A percentile compares a stretch with the other conserved stretches of the same genome.
phyloP scores from a whole-genome alignment of 805 yeast genomes.

The Lipomyces sp. region DNA sequence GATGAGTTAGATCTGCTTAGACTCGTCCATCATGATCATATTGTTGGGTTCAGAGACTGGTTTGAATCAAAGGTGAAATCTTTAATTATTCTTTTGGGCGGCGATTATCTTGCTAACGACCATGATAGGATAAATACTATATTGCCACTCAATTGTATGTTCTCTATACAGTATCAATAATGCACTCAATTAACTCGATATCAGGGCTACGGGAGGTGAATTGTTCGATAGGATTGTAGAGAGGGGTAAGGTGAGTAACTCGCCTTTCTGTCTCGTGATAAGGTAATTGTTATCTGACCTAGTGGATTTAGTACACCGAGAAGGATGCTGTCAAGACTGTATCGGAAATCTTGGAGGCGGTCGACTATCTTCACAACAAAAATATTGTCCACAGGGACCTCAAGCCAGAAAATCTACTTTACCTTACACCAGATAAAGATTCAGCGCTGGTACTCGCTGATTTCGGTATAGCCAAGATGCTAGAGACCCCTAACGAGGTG shows the following conservation, averaged over 20 bases:
- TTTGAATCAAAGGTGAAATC: constrained; percentile 69
- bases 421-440: constrained; percentile 61
- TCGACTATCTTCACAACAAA: constrained; percentile 72
- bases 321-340: constrained; percentile 79
- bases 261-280: not conserved
- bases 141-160: constrained; percentile 77
- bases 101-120: not conserved
- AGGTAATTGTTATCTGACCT: not conserved
- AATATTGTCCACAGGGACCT: constrained; percentile 92
- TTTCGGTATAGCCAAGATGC: constrained; percentile 89
- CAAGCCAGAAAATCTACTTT: constrained; percentile 91
- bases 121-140: constrained; percentile 71
- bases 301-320: constrained; percentile 70
- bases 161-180: not conserved
- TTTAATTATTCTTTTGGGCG: constrained; percentile 77
- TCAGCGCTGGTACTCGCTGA: constrained; percentile 88
- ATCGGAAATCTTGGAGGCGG: constrained; percentile 75
- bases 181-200: not conserved
- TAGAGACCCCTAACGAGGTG: constrained; percentile 63
- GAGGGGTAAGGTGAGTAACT: constrained; percentile 54
- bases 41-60: constrained; percentile 90
- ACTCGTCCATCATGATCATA: constrained; percentile 76
- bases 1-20: constrained; percentile 77
- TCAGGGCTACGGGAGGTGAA: constrained; percentile 88
- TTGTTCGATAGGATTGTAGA: constrained; percentile 83